These are phyloP conservation scores for Ascoidea rubescens DNA, from an alignment of 805 yeast species.

Conservation along the genomic window DNA sequence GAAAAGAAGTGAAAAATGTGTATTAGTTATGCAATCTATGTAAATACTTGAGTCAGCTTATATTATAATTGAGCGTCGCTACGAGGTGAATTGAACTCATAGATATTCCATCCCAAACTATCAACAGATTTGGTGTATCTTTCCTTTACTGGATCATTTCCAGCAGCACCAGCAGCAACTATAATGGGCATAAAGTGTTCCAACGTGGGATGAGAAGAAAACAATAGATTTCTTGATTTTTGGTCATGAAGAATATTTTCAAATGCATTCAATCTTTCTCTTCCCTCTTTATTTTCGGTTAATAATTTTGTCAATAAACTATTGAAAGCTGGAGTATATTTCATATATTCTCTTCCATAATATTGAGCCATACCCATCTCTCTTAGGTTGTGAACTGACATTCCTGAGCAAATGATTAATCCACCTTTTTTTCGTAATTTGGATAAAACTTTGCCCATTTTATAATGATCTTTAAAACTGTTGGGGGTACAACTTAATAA, in stretches of 20 bases:
- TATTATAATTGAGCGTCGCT: no score
- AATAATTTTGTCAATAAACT: conserved; percentile 27
- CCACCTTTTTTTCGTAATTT: conserved; percentile 38
- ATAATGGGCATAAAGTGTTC: conserved; percentile 63
- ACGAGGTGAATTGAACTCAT: conserved; percentile 19
- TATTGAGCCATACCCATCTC: conserved; percentile 28
- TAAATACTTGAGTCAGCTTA: no score
- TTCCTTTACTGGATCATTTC: conserved; percentile 25
- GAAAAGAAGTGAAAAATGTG: no score
- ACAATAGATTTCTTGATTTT: conserved; percentile 21
- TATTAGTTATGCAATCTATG: no score
- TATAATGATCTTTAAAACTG: conserved; percentile 28
- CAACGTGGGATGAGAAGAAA: conserved; percentile 56
- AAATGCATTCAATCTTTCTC: conserved; percentile 23
- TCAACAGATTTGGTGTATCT: conserved; percentile 28
- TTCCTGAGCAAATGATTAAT: conserved; percentile 53
- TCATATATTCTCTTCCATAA: conserved; percentile 16
- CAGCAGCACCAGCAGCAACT: conserved; percentile 42
- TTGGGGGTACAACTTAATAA: conserved; percentile 22
- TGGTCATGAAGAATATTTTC: conserved; percentile 20
- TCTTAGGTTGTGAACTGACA: conserved; percentile 64
- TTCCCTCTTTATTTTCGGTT: conserved; percentile 14
- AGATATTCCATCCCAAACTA: conserved; percentile 62
- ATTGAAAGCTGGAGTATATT: conserved; percentile 43
- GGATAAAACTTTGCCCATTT: conserved; percentile 42